phyloP scores from a whole-genome alignment of 441 rosid genomes.

The Populus hybrid region DNA sequence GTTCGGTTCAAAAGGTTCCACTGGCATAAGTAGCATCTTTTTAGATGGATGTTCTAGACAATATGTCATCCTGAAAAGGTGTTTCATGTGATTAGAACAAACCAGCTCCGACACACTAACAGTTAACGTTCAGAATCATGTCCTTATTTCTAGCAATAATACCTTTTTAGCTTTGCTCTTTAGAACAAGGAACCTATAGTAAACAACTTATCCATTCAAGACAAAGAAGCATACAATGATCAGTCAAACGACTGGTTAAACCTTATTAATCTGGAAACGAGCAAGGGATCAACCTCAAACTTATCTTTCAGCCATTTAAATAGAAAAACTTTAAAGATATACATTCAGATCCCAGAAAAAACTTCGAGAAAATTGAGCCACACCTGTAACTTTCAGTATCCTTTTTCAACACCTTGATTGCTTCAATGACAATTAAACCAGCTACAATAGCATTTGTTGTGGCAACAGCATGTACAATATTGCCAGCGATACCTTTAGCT shows the following conservation, averaged over 20 bases:
- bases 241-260: not conserved
- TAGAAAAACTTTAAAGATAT: not conserved
- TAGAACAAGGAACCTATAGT: not conserved
- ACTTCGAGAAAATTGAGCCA: slow-evolving; percentile 21
- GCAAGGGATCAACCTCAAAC: not conserved
- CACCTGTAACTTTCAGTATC: slow-evolving; percentile 69
- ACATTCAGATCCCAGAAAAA: not conserved
- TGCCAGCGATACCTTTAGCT: slow-evolving; percentile 60
- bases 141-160: not conserved
- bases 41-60: slow-evolving; percentile 82
- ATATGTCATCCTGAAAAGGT: slow-evolving; percentile 75
- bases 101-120: not conserved
- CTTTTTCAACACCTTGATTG: slow-evolving; percentile 84
- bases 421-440: slow-evolving; percentile 94
- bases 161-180: not conserved
- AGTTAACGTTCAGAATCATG: not conserved
- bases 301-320: slow-evolving; percentile 2
- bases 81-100: slow-evolving; percentile 17
- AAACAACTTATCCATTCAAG: not conserved
- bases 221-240: not conserved
- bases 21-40: slow-evolving; percentile 95
- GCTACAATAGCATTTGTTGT: slow-evolving; percentile 94
- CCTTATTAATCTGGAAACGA: not conserved
- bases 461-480: slow-evolving; percentile 97
- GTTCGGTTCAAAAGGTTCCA: slow-evolving; percentile 87